Base-by-base conservation (phyloP, 129 eudicot genomes). In the Flaveria trinervia region DNA sequence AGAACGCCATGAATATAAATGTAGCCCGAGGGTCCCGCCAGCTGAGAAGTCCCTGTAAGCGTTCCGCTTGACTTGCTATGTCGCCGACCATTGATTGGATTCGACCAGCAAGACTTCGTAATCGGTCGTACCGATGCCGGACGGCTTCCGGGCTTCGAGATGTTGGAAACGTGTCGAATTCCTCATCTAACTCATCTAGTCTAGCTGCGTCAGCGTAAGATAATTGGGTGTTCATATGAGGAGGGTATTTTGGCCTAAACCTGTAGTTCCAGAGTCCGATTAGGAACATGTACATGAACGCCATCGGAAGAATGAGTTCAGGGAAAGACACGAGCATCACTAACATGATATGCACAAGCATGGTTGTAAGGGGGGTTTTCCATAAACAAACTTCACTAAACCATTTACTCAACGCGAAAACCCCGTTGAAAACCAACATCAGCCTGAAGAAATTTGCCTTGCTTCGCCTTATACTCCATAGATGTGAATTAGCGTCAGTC, bases 401-500 rank as follows among this genome's bases (percentile, higher is more conserved):
- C 97, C 97, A 92, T 78, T 85, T 86, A 9, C 81, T 81, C 11
- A 80, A 87, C 5, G 96, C 82, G 13, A 87, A 56, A 44, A 87
- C 64, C 30, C 95, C 92, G 49, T 70, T 84, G 51, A 92, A 86
- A 52, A 92, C 90, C 22, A 92, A 75, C 82, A 86, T 74, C 22
- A 92, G 71, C 25, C 97, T 68, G 70, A 78, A 89, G 68, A 86
- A 92, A 82, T 89, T 92, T 2, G 96, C 96, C 82, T 90, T 92
- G 81, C 96, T 92, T 28, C 92, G 81, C 77, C 98, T 89, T 93
- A 92, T 92, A 82, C 98, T 92, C 98, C 98, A 92, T 44, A 92
- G 80, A 75, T 92, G 96, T 7, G 96, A 84, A 77, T 90, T 88
- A 1, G 89, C 92, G 83, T 92, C 98, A 8, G 86, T 78, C 96